phyloP scores from a whole-genome alignment of 2,329 filamentous ascomycete species.

The Claviceps paspali region DNA sequence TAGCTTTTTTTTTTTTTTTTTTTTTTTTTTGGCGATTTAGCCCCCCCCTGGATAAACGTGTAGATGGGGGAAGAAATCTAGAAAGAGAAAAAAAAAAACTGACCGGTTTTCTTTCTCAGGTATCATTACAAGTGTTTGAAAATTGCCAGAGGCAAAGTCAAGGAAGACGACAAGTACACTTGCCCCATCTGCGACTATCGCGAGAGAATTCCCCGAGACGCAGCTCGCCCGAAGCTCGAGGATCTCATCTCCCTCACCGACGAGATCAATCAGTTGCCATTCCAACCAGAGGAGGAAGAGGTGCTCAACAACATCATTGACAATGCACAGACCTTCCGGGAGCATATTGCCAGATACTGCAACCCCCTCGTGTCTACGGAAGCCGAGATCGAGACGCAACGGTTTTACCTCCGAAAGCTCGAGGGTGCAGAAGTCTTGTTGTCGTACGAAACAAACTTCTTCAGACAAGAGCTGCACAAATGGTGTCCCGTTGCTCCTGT shows the following conservation, averaged over 20 bases:
- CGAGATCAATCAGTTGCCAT: slow-evolving; percentile 66
- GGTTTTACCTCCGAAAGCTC: slow-evolving; percentile 93
- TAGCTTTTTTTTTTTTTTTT: no score
- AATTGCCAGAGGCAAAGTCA: slow-evolving; percentile 92
- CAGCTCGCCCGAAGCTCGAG: slow-evolving; percentile 85
- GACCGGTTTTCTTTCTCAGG: slow-evolving; percentile 33
- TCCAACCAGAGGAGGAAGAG: slow-evolving; percentile 91
- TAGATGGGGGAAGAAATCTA: no score
- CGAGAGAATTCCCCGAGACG: slow-evolving; percentile 91
- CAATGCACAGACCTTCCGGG: slow-evolving; percentile 69
- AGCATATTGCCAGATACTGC: slow-evolving; percentile 66
- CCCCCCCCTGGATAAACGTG: no score
- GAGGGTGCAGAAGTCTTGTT: slow-evolving; percentile 92
- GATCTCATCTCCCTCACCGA: slow-evolving; percentile 73
- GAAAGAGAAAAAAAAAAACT: no score
- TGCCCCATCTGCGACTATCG: slow-evolving; percentile 97
- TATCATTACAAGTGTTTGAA: slow-evolving; percentile 98
- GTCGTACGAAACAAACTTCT: slow-evolving; percentile 90
- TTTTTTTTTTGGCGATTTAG: no score
- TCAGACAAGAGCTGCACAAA: slow-evolving; percentile 87
- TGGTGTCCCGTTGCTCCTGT: slow-evolving; percentile 83
- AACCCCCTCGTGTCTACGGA: slow-evolving; percentile 68
- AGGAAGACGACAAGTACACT: slow-evolving; percentile 96
- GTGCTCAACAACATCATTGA: slow-evolving; percentile 74
- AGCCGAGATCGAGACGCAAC: slow-evolving; percentile 75